Evolutionary conservation across 1,139 yeast species (phyloP).

Genomic region (Entelexis paramagnoliae): DNA sequence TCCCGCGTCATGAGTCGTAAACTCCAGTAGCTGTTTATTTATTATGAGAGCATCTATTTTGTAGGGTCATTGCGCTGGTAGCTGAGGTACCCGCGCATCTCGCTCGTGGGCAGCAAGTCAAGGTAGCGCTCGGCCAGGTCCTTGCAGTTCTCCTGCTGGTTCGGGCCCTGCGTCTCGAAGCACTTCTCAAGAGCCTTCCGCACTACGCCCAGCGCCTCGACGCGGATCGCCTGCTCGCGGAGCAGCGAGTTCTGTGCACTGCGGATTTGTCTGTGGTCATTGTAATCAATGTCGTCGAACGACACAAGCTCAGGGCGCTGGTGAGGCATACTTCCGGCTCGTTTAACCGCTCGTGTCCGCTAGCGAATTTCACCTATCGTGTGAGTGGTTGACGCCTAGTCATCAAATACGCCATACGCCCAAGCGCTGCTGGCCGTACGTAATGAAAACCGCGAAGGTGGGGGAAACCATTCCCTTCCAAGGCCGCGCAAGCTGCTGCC

Average conservation of each 20-base stretch:
- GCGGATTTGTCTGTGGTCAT: slow-evolving; percentile 51
- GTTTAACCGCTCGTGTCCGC: not conserved
- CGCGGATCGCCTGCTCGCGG: slow-evolving; percentile 72
- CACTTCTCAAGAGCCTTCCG: slow-evolving; percentile 66
- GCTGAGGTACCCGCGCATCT: slow-evolving; percentile 63
- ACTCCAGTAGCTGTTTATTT: not conserved
- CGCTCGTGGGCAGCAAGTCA: slow-evolving; percentile 61
- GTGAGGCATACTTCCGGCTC: slow-evolving; percentile 32
- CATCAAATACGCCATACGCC: not conserved
- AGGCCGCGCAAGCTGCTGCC: no score
- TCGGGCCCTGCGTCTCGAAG: slow-evolving; percentile 53
- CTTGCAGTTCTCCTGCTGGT: slow-evolving; percentile 69
- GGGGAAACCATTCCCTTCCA: no score
- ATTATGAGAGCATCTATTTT: slow-evolving; percentile 35
- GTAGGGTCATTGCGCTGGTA: slow-evolving; percentile 81
- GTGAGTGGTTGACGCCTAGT: not conserved
- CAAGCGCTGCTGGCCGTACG: no score
- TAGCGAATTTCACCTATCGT: not conserved
- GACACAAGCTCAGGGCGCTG: slow-evolving; percentile 66
- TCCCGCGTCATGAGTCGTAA: not conserved
- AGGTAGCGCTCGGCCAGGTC: slow-evolving; percentile 65
- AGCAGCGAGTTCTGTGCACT: slow-evolving; percentile 67
- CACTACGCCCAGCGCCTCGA: slow-evolving; percentile 55
- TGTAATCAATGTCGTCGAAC: slow-evolving; percentile 73
- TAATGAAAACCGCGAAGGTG: no score